A percentile compares a stretch with the other conserved stretches of the same genome.
Conservation (phyloP, 176 grass and related monocot species). For the Cymbopogon citratus region DNA sequence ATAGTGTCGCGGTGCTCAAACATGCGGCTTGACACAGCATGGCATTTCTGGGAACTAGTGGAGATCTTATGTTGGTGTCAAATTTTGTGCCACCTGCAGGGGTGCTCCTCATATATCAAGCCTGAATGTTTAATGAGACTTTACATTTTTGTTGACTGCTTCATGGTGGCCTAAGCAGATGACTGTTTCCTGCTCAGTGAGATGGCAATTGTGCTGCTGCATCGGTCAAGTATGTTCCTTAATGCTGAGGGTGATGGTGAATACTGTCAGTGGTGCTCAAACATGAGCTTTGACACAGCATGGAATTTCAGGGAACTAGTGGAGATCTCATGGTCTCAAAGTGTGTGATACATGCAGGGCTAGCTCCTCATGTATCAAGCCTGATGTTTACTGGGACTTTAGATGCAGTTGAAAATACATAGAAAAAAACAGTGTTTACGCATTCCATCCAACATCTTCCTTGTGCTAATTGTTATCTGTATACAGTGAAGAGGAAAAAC, state of each 20-base stretch:
- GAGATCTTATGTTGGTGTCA: not conserved
- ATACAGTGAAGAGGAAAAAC: not conserved
- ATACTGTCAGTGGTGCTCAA: too few species aligned
- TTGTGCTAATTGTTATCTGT: constrained; percentile 19
- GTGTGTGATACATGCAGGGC: too few species aligned
- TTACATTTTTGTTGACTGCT: not conserved
- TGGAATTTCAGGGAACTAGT: not conserved
- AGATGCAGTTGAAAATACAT: constrained; percentile 19
- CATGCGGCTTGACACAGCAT: not conserved
- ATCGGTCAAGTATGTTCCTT: constrained; percentile 9
- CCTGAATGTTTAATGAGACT: too few species aligned
- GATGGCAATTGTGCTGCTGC: constrained; percentile 5
- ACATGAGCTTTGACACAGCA: not conserved
- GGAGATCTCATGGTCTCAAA: not conserved
- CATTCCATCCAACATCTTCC: constrained; percentile 15
- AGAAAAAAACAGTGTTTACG: constrained; percentile 3
- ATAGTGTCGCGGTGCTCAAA: not conserved
- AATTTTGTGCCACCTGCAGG: constrained; percentile 6
- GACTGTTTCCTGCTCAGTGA: not conserved
- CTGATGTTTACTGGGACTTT: constrained; percentile 26
- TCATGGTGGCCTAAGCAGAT: constrained; percentile 1
- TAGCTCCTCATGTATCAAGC: not conserved
- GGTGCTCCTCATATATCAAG: not conserved
- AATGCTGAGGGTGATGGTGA: not conserved
- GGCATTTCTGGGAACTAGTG: not conserved